Evolutionary conservation across 2,329 filamentous ascomycete genomes (phyloP).

Genomic region (Beauveria sp.): DNA sequence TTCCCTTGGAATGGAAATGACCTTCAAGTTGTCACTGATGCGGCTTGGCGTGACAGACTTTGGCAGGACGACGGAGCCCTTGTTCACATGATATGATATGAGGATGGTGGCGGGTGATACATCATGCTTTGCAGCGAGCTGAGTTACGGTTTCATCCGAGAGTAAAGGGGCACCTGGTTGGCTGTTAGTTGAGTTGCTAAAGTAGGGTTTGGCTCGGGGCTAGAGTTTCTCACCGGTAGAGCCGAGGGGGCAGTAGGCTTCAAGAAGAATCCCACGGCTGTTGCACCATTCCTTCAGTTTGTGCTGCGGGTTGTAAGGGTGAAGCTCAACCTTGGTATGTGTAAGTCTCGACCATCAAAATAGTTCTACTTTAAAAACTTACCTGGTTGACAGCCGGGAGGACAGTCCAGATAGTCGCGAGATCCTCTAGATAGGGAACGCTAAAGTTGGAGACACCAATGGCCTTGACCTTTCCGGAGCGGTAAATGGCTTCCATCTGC

Average conservation of each 20-base stretch:
- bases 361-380: slow-evolving; percentile 54
- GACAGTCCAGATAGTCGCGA: slow-evolving; percentile 42
- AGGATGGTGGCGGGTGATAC: slow-evolving; percentile 17
- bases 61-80: slow-evolving; percentile 15
- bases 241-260: slow-evolving; percentile 27
- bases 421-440: slow-evolving; percentile 44
- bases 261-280: slow-evolving; percentile 25
- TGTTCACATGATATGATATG: slow-evolving; percentile 17
- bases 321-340: slow-evolving; percentile 46
- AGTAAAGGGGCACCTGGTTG: slow-evolving; percentile 4
- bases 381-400: slow-evolving; percentile 64
- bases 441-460: slow-evolving; percentile 54
- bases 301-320: slow-evolving; percentile 30
- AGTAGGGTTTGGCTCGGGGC: neutral
- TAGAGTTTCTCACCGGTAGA: neutral
- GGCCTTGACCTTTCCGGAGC: slow-evolving; percentile 47
- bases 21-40: slow-evolving; percentile 15
- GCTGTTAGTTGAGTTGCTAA: neutral
- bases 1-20: slow-evolving; percentile 13
- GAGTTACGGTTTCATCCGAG: slow-evolving; percentile 52
- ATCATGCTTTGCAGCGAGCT: slow-evolving; percentile 28
- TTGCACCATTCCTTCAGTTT: slow-evolving; percentile 27
- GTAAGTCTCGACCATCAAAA: slow-evolving; percentile 61
- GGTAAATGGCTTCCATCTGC: slow-evolving; percentile 60
- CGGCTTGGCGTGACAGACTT: slow-evolving; percentile 17